Evolutionary conservation across 129 eudicot species (phyloP).

Genomic region (Saussurea involucrata): DNA sequence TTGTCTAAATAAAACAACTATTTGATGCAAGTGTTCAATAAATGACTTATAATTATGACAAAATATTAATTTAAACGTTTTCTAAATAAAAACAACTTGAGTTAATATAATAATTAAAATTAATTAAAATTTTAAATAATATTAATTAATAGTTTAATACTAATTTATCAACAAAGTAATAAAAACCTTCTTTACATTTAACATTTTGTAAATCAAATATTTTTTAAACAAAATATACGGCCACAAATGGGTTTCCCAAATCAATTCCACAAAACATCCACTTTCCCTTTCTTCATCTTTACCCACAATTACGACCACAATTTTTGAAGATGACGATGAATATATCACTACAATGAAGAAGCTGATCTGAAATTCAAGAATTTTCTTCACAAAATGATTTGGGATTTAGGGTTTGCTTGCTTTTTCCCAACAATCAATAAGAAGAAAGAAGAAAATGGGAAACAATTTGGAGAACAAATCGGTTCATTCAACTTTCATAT

Average conservation of each 20-base stretch:
- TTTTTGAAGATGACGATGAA: constrained; percentile 29
- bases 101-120: too few species aligned
- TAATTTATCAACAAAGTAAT: too few species aligned
- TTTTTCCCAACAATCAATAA: constrained; percentile 38
- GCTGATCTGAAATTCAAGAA: constrained; percentile 52
- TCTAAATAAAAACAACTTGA: too few species aligned
- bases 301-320: neutral
- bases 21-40: too few species aligned
- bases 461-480: constrained; percentile 62
- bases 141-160: too few species aligned
- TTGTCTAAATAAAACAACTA: too few species aligned
- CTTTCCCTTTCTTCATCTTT: constrained; percentile 24
- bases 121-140: too few species aligned
- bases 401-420: constrained; percentile 83
- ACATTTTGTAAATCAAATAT: too few species aligned
- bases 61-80: too few species aligned
- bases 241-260: constrained; percentile 50
- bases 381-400: constrained; percentile 60
- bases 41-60: too few species aligned
- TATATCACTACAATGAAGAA: constrained; percentile 36
- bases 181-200: too few species aligned
- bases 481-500: constrained; percentile 90
- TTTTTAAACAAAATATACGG: too few species aligned
- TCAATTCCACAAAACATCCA: constrained; percentile 41
- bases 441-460: constrained; percentile 30